Conservation (phyloP, 2,329 filamentous ascomycete genomes). For the Aureobasidium sp. region DNA sequence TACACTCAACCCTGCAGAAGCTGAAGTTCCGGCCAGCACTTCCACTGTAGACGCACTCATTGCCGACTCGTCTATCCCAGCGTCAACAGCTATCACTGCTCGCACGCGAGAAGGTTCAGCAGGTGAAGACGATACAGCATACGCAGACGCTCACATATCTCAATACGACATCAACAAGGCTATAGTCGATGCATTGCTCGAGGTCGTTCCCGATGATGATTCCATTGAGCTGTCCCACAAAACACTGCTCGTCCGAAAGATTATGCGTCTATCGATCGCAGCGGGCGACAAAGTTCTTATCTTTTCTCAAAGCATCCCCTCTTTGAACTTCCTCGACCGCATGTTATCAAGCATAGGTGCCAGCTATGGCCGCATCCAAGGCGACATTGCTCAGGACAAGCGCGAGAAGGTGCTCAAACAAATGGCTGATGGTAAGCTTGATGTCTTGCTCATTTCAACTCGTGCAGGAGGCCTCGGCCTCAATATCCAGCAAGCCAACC, state of each 20-base stretch:
- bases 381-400: constrained; percentile 45
- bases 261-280: constrained; percentile 56
- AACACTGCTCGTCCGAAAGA: constrained; percentile 55
- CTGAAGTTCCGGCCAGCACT: not conserved
- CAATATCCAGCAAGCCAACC: constrained; percentile 76
- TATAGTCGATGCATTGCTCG: constrained; percentile 15
- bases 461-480: constrained; percentile 72
- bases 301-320: constrained; percentile 66
- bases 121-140: constrained; percentile 13
- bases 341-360: constrained; percentile 45
- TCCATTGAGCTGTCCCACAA: constrained; percentile 53
- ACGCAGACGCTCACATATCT: constrained; percentile 30
- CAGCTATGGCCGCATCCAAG: constrained; percentile 55
- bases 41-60: not conserved
- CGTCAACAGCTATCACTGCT: not conserved
- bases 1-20: constrained; percentile 10
- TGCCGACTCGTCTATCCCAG: not conserved
- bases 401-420: constrained; percentile 57
- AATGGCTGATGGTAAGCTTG: constrained; percentile 54
- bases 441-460: constrained; percentile 74
- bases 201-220: constrained; percentile 1
- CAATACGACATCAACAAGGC: constrained; percentile 28
- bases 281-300: constrained; percentile 67
- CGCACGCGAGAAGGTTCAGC: not conserved
- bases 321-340: constrained; percentile 59